Conservation (phyloP, 73 alveolate species). For the Paramecium primaurelia region DNA sequence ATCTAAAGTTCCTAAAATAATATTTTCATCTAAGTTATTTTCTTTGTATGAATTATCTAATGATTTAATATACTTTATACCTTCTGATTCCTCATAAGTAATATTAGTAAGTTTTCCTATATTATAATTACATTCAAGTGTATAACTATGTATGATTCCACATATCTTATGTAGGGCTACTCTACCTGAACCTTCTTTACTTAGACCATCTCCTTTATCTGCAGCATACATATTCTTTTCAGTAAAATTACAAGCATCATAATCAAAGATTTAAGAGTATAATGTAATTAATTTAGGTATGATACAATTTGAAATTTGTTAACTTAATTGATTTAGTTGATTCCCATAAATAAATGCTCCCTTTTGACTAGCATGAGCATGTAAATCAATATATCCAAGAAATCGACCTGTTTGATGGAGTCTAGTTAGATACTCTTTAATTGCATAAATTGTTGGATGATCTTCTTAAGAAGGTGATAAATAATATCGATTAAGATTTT, state of each 20-base stretch:
- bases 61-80: not conserved
- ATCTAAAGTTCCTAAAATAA: not conserved
- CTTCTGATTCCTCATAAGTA: not conserved
- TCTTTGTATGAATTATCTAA: not conserved
- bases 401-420: conserved; percentile 71
- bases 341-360: conserved; percentile 96
- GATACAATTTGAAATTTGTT: conserved; percentile 48
- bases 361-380: conserved; percentile 95
- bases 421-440: conserved; percentile 76
- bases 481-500: conserved; percentile 93
- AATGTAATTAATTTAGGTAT: conserved; percentile 84
- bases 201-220: conserved; percentile 84
- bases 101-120: conserved; percentile 55
- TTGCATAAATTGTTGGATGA: conserved; percentile 92
- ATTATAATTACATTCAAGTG: conserved; percentile 96
- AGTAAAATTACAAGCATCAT: conserved; percentile 80
- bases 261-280: conserved; percentile 89
- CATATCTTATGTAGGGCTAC: conserved; percentile 93
- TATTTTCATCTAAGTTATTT: not conserved
- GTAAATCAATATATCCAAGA: conserved; percentile 92
- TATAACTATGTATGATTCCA: conserved; percentile 87
- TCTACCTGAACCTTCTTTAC: conserved; percentile 97
- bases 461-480: conserved; percentile 79
- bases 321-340: not conserved
- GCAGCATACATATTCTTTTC: conserved; percentile 87